Conservation (phyloP, 768 basidiomycete genomes). For the Rhizopogon roseolus region DNA sequence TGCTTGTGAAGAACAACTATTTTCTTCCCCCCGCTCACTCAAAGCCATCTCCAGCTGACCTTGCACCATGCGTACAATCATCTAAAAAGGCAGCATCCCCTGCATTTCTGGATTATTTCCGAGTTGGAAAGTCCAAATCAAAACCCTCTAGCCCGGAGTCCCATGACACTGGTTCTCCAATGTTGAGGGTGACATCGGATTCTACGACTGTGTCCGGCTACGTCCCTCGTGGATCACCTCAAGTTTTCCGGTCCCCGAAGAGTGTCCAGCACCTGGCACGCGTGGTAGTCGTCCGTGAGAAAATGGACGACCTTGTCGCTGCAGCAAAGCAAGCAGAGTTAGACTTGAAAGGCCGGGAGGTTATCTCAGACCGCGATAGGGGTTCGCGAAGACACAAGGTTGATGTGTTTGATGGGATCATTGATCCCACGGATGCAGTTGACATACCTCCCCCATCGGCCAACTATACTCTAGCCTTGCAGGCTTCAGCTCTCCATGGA, state of each 20-base stretch:
- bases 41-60: constrained; percentile 69
- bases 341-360: constrained; percentile 56
- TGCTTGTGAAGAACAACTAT: constrained; percentile 84
- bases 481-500: constrained; percentile 69
- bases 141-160: constrained; percentile 51
- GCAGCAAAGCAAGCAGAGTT: constrained; percentile 76
- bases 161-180: constrained; percentile 37
- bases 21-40: constrained; percentile 85
- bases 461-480: constrained; percentile 67
- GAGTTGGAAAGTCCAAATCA: constrained; percentile 61
- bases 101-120: constrained; percentile 66
- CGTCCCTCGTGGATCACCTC: constrained; percentile 33
- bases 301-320: constrained; percentile 61
- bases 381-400: constrained; percentile 33
- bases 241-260: constrained; percentile 24
- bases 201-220: constrained; percentile 47
- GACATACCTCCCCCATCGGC: constrained; percentile 71
- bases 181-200: constrained; percentile 63
- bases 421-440: constrained; percentile 83
- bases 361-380: constrained; percentile 40
- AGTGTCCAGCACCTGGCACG: constrained; percentile 43
- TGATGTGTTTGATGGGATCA: constrained; percentile 47
- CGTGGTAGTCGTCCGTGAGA: constrained; percentile 82
- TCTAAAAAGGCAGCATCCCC: constrained; percentile 43
- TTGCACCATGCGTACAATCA: constrained; percentile 34